Base-by-base conservation (phyloP, 106 monocot species). In the Allium fistulosum region DNA sequence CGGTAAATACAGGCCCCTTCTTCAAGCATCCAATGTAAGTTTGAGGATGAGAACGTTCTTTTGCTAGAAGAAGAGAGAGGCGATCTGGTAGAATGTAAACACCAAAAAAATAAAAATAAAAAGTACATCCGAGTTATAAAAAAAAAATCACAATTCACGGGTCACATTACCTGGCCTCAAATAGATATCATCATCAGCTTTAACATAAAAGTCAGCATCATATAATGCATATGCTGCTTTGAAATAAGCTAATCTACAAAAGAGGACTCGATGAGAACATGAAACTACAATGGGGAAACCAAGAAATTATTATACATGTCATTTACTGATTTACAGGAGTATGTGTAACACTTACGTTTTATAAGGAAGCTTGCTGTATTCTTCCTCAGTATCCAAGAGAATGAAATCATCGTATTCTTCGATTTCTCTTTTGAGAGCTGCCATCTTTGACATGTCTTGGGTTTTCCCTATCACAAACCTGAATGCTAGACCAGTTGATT, bases 21-120 rank as follows among this genome's bases (percentile, higher is more conserved):
- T 92, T 99, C 97, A 99, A 85, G 84, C 97, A 99, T 51, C 97
- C 97, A 59, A 99, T 73, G 70, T 99, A 92, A 50, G 89, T 93
- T 57, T 83, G 97, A 50, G 80, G 56, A 62, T 93, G 80, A 17
- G 67, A 9, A 6, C 97, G 82, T 48, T 92, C 84, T 76, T 84
- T 90, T 53, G 87, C 97, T 72, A 99, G 61, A 52, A 99, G 92
- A 8, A 82, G 53, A 1, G 92, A 84, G 71, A 99, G 90, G 8
- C 97, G 79, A 81, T 99, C 97, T 99, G 73, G 73, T n/a, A 74
- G 57, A 52, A 69, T 11, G 49, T 6, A 55, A 15, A 74, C n/a
- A 37, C 0, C 37, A 49, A 45, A 4, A 7, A 56, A 67, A 22
- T 57, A 16, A 22, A 28, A 72, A n/a, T 11, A 58, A 15, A 15